A percentile compares a stretch with the other conserved stretches of the same genome.
phyloP scores from a whole-genome alignment of 2,329 filamentous ascomycete species.

The Xylariales sp. region DNA sequence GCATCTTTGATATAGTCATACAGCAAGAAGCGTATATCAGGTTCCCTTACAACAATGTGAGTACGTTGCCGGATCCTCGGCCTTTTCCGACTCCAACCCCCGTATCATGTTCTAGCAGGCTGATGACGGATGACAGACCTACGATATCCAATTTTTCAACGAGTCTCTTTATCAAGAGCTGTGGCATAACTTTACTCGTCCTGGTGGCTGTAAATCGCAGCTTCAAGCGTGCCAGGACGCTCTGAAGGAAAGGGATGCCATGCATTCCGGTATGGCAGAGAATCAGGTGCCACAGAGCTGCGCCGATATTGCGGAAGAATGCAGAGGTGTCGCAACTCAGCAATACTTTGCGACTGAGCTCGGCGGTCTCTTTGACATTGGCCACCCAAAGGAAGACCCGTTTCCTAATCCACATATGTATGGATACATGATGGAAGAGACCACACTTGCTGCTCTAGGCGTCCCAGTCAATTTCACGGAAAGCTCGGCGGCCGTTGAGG shows the following conservation, averaged over 20 bases:
- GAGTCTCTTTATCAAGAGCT: slow-evolving; percentile 5
- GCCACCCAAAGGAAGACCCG: slow-evolving; percentile 39
- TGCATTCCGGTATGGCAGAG: not conserved
- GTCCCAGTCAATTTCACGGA: slow-evolving; percentile 55
- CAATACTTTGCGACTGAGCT: slow-evolving; percentile 1
- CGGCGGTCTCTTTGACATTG: slow-evolving; percentile 17
- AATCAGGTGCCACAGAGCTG: not conserved
- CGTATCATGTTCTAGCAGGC: not conserved
- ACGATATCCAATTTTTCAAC: slow-evolving; percentile 9
- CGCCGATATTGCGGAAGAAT: slow-evolving; percentile 8
- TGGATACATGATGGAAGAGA: slow-evolving; percentile 52
- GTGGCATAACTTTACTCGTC: slow-evolving; percentile 4
- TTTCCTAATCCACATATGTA: slow-evolving; percentile 44
- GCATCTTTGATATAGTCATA: slow-evolving; percentile 44
- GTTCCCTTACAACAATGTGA: slow-evolving; percentile 41
- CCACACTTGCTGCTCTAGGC: slow-evolving; percentile 54
- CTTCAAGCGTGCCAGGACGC: slow-evolving; percentile 7
- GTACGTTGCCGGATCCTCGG: slow-evolving; percentile 14
- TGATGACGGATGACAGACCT: slow-evolving; percentile 9
- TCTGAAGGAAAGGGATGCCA: slow-evolving; percentile 4
- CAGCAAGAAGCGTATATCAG: slow-evolving; percentile 40
- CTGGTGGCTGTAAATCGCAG: slow-evolving; percentile 8
- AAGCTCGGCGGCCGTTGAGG: slow-evolving; percentile 35
- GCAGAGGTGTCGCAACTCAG: not conserved
- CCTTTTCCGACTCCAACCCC: slow-evolving; percentile 1